Base-by-base conservation (phyloP, 75 land plant genomes). In the Picea sitchensis region DNA sequence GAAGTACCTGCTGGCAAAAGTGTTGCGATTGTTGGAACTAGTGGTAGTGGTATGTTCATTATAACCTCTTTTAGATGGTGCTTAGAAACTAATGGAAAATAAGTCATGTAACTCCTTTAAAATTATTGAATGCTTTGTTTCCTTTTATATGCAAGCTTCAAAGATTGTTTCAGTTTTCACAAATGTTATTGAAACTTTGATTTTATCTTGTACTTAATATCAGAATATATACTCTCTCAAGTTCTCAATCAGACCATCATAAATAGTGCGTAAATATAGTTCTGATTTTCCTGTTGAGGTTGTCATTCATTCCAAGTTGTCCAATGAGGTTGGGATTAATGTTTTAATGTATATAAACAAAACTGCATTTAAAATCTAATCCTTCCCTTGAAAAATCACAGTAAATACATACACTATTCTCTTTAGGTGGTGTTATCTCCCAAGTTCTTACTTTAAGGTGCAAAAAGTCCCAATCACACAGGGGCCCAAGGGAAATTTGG, bases 21-120 rank as follows among this genome's bases (percentile, higher is more conserved):
- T 84, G 90, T 93, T 59, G 98, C 99, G 44, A 90, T 97, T 86
- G 99, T 97, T 78, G 99, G 99, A 77, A 95, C 98, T 18, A 97
- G 99, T 90, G 99, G 99, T 56, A 97, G 99, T 88, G 99, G 99
- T 97, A 88, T 80, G 83, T 20, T n/a, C 18, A 76, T 54, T 64
- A 58, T 41, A 76, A 76, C 7, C 64, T 2, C 9, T 17, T 12
- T 76, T 26, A 71, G 20, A 44, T 44, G 21, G 23, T 11, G 9
- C 12, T 14, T 20, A 0, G 6, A 71, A n/a, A 20, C 34, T 71
- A 21, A 38, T 13, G 32, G 3, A 38, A 67, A 67, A 34, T 34
- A 67, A 36, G 17, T 34, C 20, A 67, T 34, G 36, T 34, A 18
- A 67, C 36, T 17, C 36, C 41, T 67, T 4, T 5, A 34, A 67